These are phyloP conservation scores for Kwoniella dejecticola DNA, from an alignment of 768 basidiomycete genomes.

Conservation along the genomic window DNA sequence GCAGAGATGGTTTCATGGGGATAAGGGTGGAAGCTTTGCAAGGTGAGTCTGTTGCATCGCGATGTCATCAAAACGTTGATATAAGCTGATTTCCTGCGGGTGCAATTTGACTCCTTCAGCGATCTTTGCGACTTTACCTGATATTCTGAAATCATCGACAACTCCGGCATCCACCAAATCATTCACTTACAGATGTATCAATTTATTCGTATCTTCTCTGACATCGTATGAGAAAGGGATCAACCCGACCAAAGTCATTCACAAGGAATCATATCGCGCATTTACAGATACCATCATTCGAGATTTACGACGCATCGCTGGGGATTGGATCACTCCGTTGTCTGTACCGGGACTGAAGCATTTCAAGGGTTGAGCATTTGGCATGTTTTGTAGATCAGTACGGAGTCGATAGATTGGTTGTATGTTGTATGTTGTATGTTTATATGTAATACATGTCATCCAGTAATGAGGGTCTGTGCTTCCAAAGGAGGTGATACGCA, in stretches of 20 bases:
- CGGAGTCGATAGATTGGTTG: too few relatives aligned
- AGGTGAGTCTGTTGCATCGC: conserved; percentile 48
- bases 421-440: too few relatives aligned
- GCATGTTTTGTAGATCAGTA: too few relatives aligned
- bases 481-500: too few relatives aligned
- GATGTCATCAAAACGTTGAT: background rate
- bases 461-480: too few relatives aligned
- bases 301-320: conserved; percentile 17
- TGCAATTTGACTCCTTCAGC: conserved; percentile 54
- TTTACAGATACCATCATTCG: conserved; percentile 29
- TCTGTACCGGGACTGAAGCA: conserved; percentile 35
- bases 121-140: conserved; percentile 60
- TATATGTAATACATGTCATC: too few relatives aligned
- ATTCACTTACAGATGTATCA: conserved; percentile 54
- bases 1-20: conserved; percentile 45
- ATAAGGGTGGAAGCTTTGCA: conserved; percentile 58
- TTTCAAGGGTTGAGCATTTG: conserved; percentile 10
- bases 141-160: conserved; percentile 48
- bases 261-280: conserved; percentile 41
- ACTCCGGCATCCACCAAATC: conserved; percentile 39
- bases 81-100: too few relatives aligned
- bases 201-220: conserved; percentile 62
- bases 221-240: conserved; percentile 57
- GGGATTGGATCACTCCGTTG: conserved; percentile 22
- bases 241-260: conserved; percentile 23